Evolutionary conservation across 225 moss, liverwort and hornwort genomes (phyloP), one percentile per base, ranked within the genome.

Genomic region (Anthoceros angustus): DNA sequence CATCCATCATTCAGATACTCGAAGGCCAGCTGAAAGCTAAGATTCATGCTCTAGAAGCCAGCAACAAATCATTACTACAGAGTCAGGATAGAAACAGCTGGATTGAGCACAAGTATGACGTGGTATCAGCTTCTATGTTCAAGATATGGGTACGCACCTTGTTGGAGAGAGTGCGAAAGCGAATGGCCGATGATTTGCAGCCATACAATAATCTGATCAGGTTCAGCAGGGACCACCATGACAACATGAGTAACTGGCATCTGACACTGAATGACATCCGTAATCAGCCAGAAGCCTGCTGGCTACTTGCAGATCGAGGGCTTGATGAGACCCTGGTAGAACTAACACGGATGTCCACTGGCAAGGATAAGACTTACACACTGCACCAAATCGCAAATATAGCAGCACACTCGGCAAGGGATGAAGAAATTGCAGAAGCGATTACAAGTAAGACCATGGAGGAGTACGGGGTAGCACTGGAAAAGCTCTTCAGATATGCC

Each of bases 101-200:
- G 55, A 55, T 55, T 23, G 55, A 55, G 55, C 55, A 55, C 55
- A 55, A 55, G 55, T 55, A 55, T 55, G 55, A 55, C n/a, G 55
- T 55, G 55, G 55, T 55, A 23, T 55, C 55, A 9, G 55, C 55
- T 55, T 55, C 55, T 5, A 55, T 55, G 55, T 55, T 55, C n/a
- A 55, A 55, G 23, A 55, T 55, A 18, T 55, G 55, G 55, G 55
- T 55, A 20, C 55, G 55, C 23, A 55, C 55, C 55, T 55, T 55
- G 55, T 12, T 55, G 55, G 55, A 55, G 14, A 55, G 55, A 15
- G 55, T 55, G 18, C 55, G 55, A 7, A 55, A 55, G 55, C 55
- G 55, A 1, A 55, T 55, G 8, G 55, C 55, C 55, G 55, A 55
- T 3, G 55, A 55, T 55, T 20, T 55, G 16, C 18, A 20, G n/a